Evolutionary conservation across 805 yeast genomes (phyloP), one percentile per base, ranked within the genome.

Genomic region (Isabelozyma pseudorhagii): DNA sequence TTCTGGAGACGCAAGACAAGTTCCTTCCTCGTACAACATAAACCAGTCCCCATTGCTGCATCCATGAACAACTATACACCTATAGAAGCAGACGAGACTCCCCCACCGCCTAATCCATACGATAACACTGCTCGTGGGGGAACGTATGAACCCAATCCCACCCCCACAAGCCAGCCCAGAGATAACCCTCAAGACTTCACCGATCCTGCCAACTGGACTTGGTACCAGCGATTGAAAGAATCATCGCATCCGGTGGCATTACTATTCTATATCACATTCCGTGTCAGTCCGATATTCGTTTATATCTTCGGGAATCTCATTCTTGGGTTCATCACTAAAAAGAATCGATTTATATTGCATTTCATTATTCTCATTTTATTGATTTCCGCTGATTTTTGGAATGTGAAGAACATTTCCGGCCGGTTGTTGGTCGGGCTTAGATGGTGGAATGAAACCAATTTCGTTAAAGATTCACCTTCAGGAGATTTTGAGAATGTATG

Each of bases 321-420:
- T 64, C 82, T 90, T 5, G 69, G 71, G 10, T 52, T 74, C 27
- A 56, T 72, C 25, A 63, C 71, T 2, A 51, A 55, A 43, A 64
- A 66, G 48, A 78, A 78, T 47, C 79, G 79, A 56, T 85, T 83
- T 62, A 85, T 89, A 11, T 73, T 89, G 40, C 82, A 89, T 59
- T 93, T 94, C 74, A 91, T 93, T 13, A 65, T 83, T 5, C 84
- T 90, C 18, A 82, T 92, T 2, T 71, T 94, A 14, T 70, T 91
- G 15, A 76, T 89, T 17, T 88, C 97, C 0, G 89, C 90, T 1
- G 99, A 93, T 66, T 93, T 93, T 62, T 93, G 97, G 96, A 87
- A 89, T 62, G 83, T 89, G 21, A 94, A 93, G 63, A 93, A 93
- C 67, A 87, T 93, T 25, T 77, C 96, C 17, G 99, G 99, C 1